Conservation (phyloP, 371 early-diverging fungal genomes). For the Mucor lusitanicus region DNA sequence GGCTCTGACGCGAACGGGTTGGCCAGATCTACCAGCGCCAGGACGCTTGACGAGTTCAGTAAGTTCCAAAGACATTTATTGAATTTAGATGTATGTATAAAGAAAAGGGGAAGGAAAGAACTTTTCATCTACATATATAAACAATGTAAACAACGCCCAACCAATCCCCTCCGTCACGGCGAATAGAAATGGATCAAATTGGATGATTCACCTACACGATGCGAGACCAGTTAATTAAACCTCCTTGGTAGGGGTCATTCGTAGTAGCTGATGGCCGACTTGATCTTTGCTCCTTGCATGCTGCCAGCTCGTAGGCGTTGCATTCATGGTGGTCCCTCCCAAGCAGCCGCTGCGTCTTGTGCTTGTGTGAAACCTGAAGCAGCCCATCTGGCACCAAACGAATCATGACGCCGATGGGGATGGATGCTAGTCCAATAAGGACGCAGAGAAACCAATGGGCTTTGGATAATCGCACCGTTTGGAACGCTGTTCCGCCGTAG, state of each 20-base stretch:
- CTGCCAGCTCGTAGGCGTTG: neutral
- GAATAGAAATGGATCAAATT: neutral
- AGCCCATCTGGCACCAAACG: conserved; percentile 62
- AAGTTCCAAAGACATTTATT: conserved; percentile 31
- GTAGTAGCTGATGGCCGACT: neutral
- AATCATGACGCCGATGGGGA: conserved; percentile 73
- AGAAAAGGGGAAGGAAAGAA: conserved; percentile 9
- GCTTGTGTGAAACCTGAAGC: conserved; percentile 8
- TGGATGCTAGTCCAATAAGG: conserved; percentile 61
- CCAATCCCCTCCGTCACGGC: neutral
- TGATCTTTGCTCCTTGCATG: neutral
- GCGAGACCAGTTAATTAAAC: neutral
- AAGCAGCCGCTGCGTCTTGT: neutral
- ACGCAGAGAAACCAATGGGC: conserved; percentile 72
- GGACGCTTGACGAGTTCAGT: conserved; percentile 42
- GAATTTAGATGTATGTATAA: neutral
- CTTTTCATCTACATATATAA: neutral
- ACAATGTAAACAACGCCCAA: neutral
- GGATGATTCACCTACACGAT: neutral
- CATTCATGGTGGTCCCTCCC: neutral
- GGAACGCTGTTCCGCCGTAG: conserved; percentile 66
- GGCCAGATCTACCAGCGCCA: conserved; percentile 32
- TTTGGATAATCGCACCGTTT: conserved; percentile 49
- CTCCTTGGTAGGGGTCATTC: neutral
- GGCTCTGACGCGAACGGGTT: conserved; percentile 33